These are phyloP conservation scores for Xylariaceae sp. DNA, from an alignment of 2,329 filamentous ascomycete genomes.

Conservation along the genomic window DNA sequence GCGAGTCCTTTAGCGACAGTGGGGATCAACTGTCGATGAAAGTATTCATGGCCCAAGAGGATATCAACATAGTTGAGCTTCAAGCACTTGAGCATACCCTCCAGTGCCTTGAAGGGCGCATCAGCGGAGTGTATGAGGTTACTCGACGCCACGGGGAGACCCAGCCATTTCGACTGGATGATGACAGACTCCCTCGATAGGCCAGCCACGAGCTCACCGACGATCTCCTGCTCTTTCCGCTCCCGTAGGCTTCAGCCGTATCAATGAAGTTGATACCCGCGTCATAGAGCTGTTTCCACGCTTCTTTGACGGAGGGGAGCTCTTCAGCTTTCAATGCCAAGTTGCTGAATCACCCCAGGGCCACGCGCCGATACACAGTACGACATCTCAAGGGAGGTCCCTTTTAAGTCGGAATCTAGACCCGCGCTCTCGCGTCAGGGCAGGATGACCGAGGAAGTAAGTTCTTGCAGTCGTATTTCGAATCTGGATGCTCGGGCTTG, in stretches of 20 bases:
- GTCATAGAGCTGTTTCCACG: not conserved
- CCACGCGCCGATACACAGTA: not conserved
- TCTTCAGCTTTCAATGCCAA: not conserved
- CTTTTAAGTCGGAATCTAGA: not conserved
- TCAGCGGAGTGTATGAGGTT: not conserved
- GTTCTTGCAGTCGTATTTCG: not conserved
- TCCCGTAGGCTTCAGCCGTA: not conserved
- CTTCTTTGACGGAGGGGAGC: not conserved
- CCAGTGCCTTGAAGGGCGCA: not conserved
- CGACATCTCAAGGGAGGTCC: not conserved
- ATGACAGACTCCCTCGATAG: not conserved
- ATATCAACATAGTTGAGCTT: not conserved
- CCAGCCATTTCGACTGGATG: not conserved
- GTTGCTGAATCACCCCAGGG: not conserved
- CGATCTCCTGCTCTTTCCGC: not conserved
- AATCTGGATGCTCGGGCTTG: not conserved
- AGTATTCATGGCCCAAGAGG: slow-evolving; percentile 1
- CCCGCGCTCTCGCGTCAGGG: not conserved
- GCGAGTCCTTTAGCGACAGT: not conserved
- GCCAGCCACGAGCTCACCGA: not conserved
- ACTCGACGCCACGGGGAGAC: not conserved
- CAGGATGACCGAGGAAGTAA: not conserved
- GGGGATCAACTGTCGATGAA: not conserved
- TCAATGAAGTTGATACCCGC: not conserved
- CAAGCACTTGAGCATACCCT: not conserved